Percentiles rank a stretch among this genome's conserved stretches.
phyloP scores from a whole-genome alignment of 2,329 filamentous ascomycete genomes.

The Neofusicoccum umdonicola region DNA sequence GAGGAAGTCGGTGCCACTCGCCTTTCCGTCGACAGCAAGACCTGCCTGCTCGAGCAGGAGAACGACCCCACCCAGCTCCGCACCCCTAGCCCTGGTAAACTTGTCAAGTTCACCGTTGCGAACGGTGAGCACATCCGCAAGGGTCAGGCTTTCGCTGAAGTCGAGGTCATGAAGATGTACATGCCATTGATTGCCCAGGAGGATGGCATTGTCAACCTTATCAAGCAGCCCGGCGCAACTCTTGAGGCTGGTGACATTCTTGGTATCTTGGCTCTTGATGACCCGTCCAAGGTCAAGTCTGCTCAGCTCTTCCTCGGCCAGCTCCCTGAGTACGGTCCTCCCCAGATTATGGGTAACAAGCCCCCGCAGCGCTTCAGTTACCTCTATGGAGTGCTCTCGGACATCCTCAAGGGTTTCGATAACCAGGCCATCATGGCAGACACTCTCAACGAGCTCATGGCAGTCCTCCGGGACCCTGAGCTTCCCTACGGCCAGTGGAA shows the following conservation, averaged over 20 bases:
- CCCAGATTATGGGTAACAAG: constrained; percentile 86
- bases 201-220: constrained; percentile 93
- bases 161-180: constrained; percentile 99
- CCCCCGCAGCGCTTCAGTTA: constrained; percentile 82
- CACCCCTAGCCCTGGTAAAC: constrained; percentile 91
- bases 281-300: constrained; percentile 94
- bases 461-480: constrained; percentile 83
- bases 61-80: constrained; percentile 97
- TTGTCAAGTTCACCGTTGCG: constrained; percentile 96
- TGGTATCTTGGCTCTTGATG: constrained; percentile 93
- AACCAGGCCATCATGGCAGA: constrained; percentile 94
- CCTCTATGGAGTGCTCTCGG: constrained; percentile 72
- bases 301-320: constrained; percentile 91
- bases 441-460: constrained; percentile 83
- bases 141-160: constrained; percentile 90
- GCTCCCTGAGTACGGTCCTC: constrained; percentile 80
- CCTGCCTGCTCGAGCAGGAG: constrained; percentile 94
- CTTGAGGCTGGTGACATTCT: constrained; percentile 97
- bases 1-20: constrained; percentile 96
- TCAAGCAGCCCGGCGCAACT: constrained; percentile 98
- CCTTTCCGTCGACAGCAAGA: constrained; percentile 96
- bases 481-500: constrained; percentile 96
- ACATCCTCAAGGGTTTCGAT: constrained; percentile 91
- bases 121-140: constrained; percentile 91
- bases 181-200: constrained; percentile 96